Base-by-base conservation (phyloP, 768 basidiomycete genomes). In the Lentinula sp. region DNA sequence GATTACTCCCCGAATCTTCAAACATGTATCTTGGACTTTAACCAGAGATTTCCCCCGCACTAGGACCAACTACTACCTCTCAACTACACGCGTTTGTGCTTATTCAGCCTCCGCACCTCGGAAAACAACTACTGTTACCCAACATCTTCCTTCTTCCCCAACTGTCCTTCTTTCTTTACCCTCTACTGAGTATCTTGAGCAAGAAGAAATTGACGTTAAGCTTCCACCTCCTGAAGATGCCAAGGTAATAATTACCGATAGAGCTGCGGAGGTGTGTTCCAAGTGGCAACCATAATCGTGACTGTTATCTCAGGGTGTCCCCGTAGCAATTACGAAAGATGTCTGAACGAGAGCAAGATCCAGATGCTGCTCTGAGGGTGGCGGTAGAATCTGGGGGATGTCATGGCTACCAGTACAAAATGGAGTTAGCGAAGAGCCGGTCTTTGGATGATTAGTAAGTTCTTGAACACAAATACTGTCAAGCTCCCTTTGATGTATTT, bases 331-430 rank as follows among this genome's bases (percentile, higher is more conserved):
- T 97, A 2, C 78, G 79, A 48, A 72, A 75, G 48, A 91, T 97
- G 61, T 81, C 90, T 9, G 67, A 77, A n/a, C 78, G 85, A 42
- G 83, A 90, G 68, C 76, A 84, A 9, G 81, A 89, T 64, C 72
- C 84, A 0, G 68, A 82, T 53, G 79, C 91, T 20, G 91, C 88
- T 3, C 77, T 98, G 23, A 79, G 95, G 64, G 81, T 98, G 64
- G 78, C 86, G 0, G 93, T 98, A 28, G 94, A 97, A 67, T 92
- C 90, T 10, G 96, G 96, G 10, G 96, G 96, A 18, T 98, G 96
- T 69, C 95, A 98, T 70, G 96, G 96, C 41, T 98, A 98, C 72
- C 94, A 97, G 68, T 97, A 98, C 73, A 95, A 91, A 66, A 84
- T 98, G 82, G 86, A 89, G 59, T 80, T 98, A 3, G 88, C 90